Base-by-base conservation (phyloP, 805 yeast species). In the Citeromyces nyonsensis region DNA sequence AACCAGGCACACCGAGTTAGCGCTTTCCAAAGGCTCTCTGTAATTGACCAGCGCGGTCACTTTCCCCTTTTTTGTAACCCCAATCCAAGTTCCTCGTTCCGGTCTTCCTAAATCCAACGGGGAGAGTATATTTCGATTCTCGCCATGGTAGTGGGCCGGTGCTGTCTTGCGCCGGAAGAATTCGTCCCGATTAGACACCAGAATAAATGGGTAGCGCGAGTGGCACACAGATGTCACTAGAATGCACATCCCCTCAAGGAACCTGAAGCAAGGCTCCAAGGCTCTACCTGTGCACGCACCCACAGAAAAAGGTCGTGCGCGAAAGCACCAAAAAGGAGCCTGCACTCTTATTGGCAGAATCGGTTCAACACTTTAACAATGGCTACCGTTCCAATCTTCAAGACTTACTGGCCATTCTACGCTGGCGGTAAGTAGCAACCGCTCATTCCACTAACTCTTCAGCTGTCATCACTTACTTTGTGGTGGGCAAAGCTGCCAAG, bases 31-130 rank as follows among this genome's bases (percentile, higher is more conserved):
- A 5, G 53, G 51, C 42, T 79, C 91, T 31, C 81, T 56, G 47
- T 69, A 73, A 48, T 88, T 88, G 11, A 91, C 74, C 18, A 88
- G 61, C 2, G 79, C 79, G 0, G 93, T 80, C 2, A 86, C 36
- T 37, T 64, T 61, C 0, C 83, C 83, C 3, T 42, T 47, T 22
- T 57, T 57, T 18, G 39, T 44, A 2, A 79, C 64, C 0, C 94
- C 96, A 2, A 83, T 69, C 98, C 98, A 91, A 0, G 96, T 82
- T 1, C 98, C 96, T 39, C 71, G 82, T 35, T 73, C 85, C 2
- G 60, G 53, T 25, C 85, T 52, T 1, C 76, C 83, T 43, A 80
- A 49, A 49, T 88, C 96, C 26, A 63, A 54, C 0, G 96, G 96
- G 6, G 79, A 66, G 8, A 83, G 47, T 1, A 78, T 54, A 8